These are phyloP conservation scores for Sclerotinia nivalis DNA, from an alignment of 2,329 filamentous ascomycete species.

Conservation along the genomic window DNA sequence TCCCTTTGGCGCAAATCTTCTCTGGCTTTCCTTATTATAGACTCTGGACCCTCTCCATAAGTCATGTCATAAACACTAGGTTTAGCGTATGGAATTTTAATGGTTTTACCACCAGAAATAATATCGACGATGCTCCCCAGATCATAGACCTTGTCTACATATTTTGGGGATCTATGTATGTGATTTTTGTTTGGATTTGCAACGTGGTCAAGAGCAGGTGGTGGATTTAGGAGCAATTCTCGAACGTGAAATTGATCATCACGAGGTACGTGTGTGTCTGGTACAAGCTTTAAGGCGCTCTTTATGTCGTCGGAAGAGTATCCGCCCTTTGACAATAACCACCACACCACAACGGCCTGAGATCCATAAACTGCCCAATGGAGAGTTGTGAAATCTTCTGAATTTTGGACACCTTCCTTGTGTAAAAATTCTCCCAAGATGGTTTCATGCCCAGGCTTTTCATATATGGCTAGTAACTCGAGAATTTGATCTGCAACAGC, in stretches of 20 bases:
- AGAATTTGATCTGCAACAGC: background rate
- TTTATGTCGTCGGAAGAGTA: background rate
- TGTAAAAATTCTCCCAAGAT: background rate
- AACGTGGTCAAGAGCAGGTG: background rate
- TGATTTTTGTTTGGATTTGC: background rate
- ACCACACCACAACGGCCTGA: background rate
- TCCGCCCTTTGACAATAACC: background rate
- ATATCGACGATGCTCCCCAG: background rate
- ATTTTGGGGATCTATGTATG: background rate
- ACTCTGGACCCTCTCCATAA: background rate
- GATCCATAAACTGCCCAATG: constrained; percentile 1
- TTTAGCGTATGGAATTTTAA: background rate
- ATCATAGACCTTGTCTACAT: background rate
- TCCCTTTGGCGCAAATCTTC: background rate
- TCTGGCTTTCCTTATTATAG: background rate
- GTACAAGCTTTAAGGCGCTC: background rate
- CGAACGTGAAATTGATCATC: background rate
- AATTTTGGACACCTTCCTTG: background rate
- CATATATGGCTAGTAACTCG: background rate
- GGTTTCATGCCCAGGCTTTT: background rate
- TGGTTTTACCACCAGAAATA: background rate
- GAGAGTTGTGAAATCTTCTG: background rate
- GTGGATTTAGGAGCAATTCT: background rate
- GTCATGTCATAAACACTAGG: background rate
- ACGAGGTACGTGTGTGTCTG: background rate